These are phyloP conservation scores for Xylaria telfairii DNA, from an alignment of 495 filamentous ascomycete genomes.

Conservation along the genomic window DNA sequence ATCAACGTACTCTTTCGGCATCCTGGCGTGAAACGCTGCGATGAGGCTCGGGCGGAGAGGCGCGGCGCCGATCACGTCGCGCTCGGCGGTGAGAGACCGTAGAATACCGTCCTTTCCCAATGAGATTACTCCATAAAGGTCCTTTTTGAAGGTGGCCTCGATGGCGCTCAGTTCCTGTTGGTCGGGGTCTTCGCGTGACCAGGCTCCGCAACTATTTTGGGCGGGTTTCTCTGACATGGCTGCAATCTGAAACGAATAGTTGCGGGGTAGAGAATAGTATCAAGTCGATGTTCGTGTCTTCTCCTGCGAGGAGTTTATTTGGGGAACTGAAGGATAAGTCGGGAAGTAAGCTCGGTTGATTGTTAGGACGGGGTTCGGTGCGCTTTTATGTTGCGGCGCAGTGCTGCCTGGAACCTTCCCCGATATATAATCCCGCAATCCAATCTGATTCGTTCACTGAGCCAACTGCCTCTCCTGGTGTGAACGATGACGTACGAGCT, in stretches of 20 bases:
- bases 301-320: neutral
- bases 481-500: neutral
- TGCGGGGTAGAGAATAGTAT: conserved; percentile 12
- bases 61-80: conserved; percentile 6
- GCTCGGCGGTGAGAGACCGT: conserved; percentile 11
- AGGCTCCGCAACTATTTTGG: conserved; percentile 4
- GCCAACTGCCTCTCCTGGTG: conserved; percentile 1
- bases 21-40: conserved; percentile 7
- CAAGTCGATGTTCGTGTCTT: conserved; percentile 6
- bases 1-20: conserved; percentile 5
- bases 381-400: conserved; percentile 5
- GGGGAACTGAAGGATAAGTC: conserved; percentile 7
- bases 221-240: conserved; percentile 3
- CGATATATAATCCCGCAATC: neutral
- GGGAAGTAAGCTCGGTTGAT: neutral
- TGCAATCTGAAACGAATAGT: conserved; percentile 15
- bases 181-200: conserved; percentile 5
- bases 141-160: neutral
- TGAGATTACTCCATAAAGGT: conserved; percentile 4
- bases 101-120: conserved; percentile 11
- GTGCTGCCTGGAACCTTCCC: conserved; percentile 4
- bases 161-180: conserved; percentile 13
- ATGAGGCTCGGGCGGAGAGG: conserved; percentile 13
- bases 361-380: conserved; percentile 6
- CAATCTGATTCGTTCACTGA: neutral